Evolutionary conservation across 768 basidiomycete genomes (phyloP), one percentile per base, ranked within the genome.

Genomic region (Mycena chlorophos): DNA sequence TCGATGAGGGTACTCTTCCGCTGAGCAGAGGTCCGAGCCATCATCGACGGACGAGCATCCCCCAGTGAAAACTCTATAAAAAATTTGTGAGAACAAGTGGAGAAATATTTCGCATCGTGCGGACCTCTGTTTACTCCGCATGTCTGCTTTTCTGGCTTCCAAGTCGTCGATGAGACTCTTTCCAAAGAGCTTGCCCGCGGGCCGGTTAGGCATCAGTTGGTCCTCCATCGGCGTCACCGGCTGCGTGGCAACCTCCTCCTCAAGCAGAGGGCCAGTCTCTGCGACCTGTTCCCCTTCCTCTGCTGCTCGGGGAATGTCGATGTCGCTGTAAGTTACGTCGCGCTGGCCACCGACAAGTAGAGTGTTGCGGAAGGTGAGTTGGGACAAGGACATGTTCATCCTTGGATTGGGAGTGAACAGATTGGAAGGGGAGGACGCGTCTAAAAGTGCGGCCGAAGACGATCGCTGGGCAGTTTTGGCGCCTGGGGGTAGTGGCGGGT

Each of bases 11-110:
- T 89, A 62, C 81, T 85, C 13, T 82, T 68, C 19, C 81, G 84
- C 54, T 78, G 71, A 30, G 75, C 69, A 39, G 73, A 70, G 31
- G 76, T 74, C 58, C 94, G 83, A 29, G 86, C 83, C 93, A 96
- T 95, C 94, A 96, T 96, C 4, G 91, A 89, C 10, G 94, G 92
- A 54, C 94, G 78, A 60, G 88, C 80, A 65, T 97, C 94, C 14
- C n/a, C 94, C 94, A 51, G 76, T 84, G 69, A 97, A 97, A 14
- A 91, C 87, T 52, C 94, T 96, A 46, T 22, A 49, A 22, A 60
- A 20, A 28, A 12, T 42, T 25, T 16, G 27, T 42, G 22, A 53
- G 43, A 37, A 47, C 14, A 4, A 38, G 37, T 29, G 22, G n/a
- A 52, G 58, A 17, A 40, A 23, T 3, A 37, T 40, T 51, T 12